Base-by-base conservation (phyloP, 495 filamentous ascomycete species). In the Aspergillus sclerotioniger region DNA sequence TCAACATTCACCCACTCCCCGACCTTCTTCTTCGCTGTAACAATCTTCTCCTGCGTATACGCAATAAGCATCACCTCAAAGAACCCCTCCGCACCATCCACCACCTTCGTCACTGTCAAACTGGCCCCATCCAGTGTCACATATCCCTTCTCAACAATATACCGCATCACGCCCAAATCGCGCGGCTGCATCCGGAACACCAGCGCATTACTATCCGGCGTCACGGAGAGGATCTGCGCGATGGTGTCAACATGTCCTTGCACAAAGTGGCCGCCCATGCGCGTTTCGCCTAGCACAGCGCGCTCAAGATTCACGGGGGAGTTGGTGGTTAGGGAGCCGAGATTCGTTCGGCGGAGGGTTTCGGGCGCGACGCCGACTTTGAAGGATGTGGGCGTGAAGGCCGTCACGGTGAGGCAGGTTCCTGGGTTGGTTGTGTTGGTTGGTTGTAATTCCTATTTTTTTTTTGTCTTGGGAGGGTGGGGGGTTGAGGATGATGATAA, bases 11-110 rank as follows among this genome's bases (percentile, higher is more conserved):
- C 91, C 51, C 83, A 80, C 6, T 96, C 91, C 1, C 95, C 92
- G n/a, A 77, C 72, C 70, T 80, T 77, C 82, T 99, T 98, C 10
- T 70, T 74, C 9, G 89, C 90, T 57, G 88, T 90, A 2, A 96
- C 90, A 33, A 98, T 85, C 71, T 87, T 86, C 75, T 92, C 91
- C 78, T 97, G 95, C 39, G 95, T 96, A 66, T 99, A 99, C n/a
- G 90, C 84, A 71, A 99, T 96, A 45, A 99, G 76, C 95, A 99
- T 99, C 9, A 99, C 88, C 82, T 98, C 94, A 84, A 89, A 98
- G 86, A 89, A 97, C 8, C 86, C 88, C 59, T 87, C 88, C 31
- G 62, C 75, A 35, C 89, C 89, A 65, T 91, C 69, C 28, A 75
- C 76, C 2, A 98, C 94, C 62, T 80, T 74, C 6, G 92, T 96